A percentile compares a stretch with the other conserved stretches of the same genome.
Evolutionary conservation across 1,284 basidiomycete species (phyloP).

Genomic region (Ganoderma multipileum): DNA sequence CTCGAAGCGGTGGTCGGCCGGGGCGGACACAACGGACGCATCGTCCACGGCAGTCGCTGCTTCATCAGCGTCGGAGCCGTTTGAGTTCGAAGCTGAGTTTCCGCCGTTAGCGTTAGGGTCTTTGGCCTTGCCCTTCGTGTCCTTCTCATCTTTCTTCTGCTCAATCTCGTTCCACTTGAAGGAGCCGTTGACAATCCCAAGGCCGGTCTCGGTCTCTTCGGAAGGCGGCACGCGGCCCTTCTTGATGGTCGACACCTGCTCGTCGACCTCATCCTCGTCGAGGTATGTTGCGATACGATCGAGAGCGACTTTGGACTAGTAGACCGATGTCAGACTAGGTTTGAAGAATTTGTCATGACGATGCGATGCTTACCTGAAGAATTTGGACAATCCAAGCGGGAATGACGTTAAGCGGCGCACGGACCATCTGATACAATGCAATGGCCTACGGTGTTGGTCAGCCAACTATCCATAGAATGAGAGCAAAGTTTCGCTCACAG

Average conservation of each 20-base stretch:
- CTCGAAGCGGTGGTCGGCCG: conserved; percentile 60
- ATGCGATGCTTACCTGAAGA: conserved; percentile 50
- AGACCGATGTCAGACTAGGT: conserved; percentile 7
- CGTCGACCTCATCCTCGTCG: conserved; percentile 76
- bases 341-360: conserved; percentile 20
- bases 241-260: conserved; percentile 47
- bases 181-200: conserved; percentile 70
- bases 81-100: not conserved
- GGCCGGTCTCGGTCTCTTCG: conserved; percentile 47
- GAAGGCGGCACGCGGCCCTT: conserved; percentile 35
- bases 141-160: conserved; percentile 43
- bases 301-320: conserved; percentile 72
- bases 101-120: conserved; percentile 19
- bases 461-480: not conserved
- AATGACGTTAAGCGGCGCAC: conserved; percentile 73
- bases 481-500: conserved; percentile 48
- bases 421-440: conserved; percentile 75
- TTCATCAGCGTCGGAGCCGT: not conserved
- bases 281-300: conserved; percentile 85
- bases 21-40: conserved; percentile 24
- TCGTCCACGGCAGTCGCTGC: conserved; percentile 31
- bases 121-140: conserved; percentile 38
- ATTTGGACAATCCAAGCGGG: conserved; percentile 72
- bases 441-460: conserved; percentile 54
- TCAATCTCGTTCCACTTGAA: conserved; percentile 77